A percentile compares a stretch with the other conserved stretches of the same genome.
Conservation (phyloP, 1,139 yeast genomes). For the Saccharomycopsis crataegensis region DNA sequence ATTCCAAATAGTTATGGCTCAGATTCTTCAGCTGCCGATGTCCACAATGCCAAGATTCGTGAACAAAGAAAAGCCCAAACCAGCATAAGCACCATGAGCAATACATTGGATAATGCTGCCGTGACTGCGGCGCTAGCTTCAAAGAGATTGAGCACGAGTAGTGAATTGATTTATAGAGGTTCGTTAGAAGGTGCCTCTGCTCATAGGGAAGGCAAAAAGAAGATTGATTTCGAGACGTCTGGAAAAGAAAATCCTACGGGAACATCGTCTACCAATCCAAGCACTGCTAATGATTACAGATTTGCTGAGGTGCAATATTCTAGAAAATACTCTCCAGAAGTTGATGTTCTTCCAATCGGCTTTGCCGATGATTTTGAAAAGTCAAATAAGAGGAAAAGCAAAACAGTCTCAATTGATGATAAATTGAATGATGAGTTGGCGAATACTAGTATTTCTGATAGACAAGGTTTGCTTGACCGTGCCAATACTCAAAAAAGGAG, state of each 20-base stretch:
- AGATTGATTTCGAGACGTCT: neutral
- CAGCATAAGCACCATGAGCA: neutral
- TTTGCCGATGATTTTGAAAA: constrained; percentile 7
- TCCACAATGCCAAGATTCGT: constrained; percentile 2
- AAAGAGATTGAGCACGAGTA: neutral
- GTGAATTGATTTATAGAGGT: neutral
- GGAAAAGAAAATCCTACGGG: neutral
- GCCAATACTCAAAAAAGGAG: constrained; percentile 6
- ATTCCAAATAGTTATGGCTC: neutral
- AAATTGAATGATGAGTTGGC: neutral
- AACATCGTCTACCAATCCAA: neutral
- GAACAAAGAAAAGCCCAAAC: constrained; percentile 3
- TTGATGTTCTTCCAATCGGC: constrained; percentile 14
- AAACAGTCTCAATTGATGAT: neutral
- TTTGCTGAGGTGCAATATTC: neutral
- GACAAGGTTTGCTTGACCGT: constrained; percentile 6
- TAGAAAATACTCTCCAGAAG: constrained; percentile 1
- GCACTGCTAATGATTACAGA: neutral
- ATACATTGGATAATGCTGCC: neutral
- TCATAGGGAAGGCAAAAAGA: neutral
- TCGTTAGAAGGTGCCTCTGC: neutral
- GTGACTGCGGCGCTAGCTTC: neutral
- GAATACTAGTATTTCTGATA: neutral
- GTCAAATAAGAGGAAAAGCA: constrained; percentile 2
- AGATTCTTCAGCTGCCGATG: neutral